Conservation (phyloP, 495 filamentous ascomycete genomes). For the Paragyromitra xinjiangensis region DNA sequence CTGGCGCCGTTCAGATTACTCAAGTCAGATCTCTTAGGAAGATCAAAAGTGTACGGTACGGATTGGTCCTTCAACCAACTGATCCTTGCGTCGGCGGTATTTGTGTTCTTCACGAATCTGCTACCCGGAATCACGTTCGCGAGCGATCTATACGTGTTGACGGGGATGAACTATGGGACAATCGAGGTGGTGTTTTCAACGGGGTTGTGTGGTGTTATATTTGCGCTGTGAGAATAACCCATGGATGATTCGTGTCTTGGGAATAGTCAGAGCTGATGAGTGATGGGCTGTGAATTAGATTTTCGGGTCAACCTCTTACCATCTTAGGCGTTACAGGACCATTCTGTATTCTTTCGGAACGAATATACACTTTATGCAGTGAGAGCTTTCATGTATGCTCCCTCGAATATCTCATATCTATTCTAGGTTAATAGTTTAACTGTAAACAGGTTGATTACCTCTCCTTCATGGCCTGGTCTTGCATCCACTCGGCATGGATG, state of each 20-base stretch:
- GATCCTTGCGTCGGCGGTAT: slow-evolving; percentile 74
- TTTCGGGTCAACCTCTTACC: slow-evolving; percentile 74
- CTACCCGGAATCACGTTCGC: slow-evolving; percentile 78
- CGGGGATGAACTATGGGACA: slow-evolving; percentile 73
- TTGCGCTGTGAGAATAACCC: slow-evolving; percentile 65
- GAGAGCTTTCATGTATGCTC: slow-evolving; percentile 66
- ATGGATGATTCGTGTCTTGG: background rate
- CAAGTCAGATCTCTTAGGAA: slow-evolving; percentile 67
- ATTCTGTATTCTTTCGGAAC: slow-evolving; percentile 77
- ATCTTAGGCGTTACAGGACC: slow-evolving; percentile 77
- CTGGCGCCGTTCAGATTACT: slow-evolving; percentile 71
- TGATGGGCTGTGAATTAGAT: slow-evolving; percentile 59
- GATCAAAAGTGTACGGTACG: slow-evolving; percentile 65
- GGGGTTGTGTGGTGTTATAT: slow-evolving; percentile 72
- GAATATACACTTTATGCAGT: slow-evolving; percentile 70
- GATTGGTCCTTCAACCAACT: slow-evolving; percentile 80
- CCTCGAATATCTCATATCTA: background rate
- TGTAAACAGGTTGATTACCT: slow-evolving; percentile 68
- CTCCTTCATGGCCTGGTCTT: slow-evolving; percentile 77
- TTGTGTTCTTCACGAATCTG: slow-evolving; percentile 79
- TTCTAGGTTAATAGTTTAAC: background rate
- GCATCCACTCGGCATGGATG: slow-evolving; percentile 76
- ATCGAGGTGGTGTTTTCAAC: slow-evolving; percentile 79
- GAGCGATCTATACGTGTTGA: slow-evolving; percentile 73
- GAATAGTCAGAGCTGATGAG: slow-evolving; percentile 27